Base-by-base conservation (phyloP, 2,329 filamentous ascomycete species). In the Pseudohalonectria lignicola region DNA sequence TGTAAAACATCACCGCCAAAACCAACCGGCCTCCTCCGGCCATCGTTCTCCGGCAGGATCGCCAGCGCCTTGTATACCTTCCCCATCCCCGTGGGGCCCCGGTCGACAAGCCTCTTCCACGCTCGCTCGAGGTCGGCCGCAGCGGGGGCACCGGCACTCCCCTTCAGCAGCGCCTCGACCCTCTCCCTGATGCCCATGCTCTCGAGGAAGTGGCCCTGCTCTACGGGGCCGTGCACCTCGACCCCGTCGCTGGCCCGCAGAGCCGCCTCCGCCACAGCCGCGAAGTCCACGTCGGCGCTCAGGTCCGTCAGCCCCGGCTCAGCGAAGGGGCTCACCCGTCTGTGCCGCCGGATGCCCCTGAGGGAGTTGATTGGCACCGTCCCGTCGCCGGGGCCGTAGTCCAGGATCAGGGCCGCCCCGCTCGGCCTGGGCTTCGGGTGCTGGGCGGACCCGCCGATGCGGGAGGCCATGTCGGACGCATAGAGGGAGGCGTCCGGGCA, bases 31-130 rank as follows among this genome's bases (percentile, higher is more conserved):
- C 80, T 71, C 50, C 87, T 76, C 43, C 66, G 70, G 2, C 82
- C 80, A 26, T 69, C 72, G 45, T 83, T 85, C 58, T 88, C 82
- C 1, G 92, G 92, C 50, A 96, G 55, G 49, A 98, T 86, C 11
- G 88, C 85, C 70, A 98, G 71, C 18, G 78, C 88, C 63, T 96
- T 95, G 58, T 98, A 98, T 17, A 94, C 66, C 62, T 81, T 88
- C 0, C 92, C 92, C 92, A 98, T 98, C 0, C 87, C 90, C 37
- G 76, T 78, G 2, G 79, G 82, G 0, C 84, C 81, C 31, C 77
- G 69, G 56, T 94, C 88, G n/a, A 95, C 76, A 37, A 98, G 63
- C 43, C 92, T 69, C 61, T 76, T 81, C 76, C 86, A 93, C 0
- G 82, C 80, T 44, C 67, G 74, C 3, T 38, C 36, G 42, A 73